Base-by-base conservation (phyloP, 2,329 filamentous ascomycete genomes). In the Dactylellina cionopaga region DNA sequence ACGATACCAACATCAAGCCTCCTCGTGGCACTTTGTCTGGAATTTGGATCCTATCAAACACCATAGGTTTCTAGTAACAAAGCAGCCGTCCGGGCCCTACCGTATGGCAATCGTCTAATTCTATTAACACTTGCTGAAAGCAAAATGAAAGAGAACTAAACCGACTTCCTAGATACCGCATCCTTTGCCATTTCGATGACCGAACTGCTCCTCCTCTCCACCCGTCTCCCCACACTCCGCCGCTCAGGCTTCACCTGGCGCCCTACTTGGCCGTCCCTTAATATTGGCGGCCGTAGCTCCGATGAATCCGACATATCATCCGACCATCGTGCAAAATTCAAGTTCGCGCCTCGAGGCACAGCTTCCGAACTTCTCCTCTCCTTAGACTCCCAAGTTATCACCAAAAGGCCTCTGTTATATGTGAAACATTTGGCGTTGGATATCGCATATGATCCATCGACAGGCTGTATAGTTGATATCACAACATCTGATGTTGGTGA, bases 131-230 rank as follows among this genome's bases (percentile, higher is more conserved):
- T n/a, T n/a, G n/a, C n/a, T n/a, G n/a, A 2, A 17, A 41, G 6
- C 13, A 31, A 5, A 5, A 15, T 49, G 31, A 1, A 17, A 22
- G 11, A 7, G 1, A 3, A 54, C 17, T 27, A 4, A 37, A 24
- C n/a, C n/a, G n/a, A n/a, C n/a, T 9, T 22, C 41, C 15, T 31
- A 72, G 68, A 72, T 9, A 72, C 59, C 9, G 68, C 68, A 22
- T 72, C 68, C 44, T 72, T 72, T 27, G 68, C 68, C n/a, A 72
- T 72, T n/a, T 65, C 68, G 2, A 72, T 72, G 68, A 72, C 68
- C 35, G 68, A 72, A 43, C 68, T 72, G 13, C 59, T 72, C 35
- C 59, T 72, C 37, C 44, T 72, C 22, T 72, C 68, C 5, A 72
- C 68, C 27, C 68, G 68, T 7, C 68, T 65, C 22, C 68, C 68